phyloP scores from a whole-genome alignment of 306 rosid genomes.

The Quercus glauca region DNA sequence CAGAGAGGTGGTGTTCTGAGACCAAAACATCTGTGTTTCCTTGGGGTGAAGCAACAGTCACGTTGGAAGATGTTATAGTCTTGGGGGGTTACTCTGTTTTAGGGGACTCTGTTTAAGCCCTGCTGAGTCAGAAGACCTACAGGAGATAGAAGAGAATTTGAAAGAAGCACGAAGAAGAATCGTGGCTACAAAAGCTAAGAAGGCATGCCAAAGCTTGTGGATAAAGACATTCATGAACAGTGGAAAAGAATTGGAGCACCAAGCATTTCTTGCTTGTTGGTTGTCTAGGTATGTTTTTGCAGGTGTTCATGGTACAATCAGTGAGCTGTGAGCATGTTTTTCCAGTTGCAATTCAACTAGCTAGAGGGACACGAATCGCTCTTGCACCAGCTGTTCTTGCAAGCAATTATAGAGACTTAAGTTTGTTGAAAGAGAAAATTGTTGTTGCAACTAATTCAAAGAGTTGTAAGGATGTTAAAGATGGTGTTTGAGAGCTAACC shows the following conservation, averaged over 20 bases:
- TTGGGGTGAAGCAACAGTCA: slow-evolving; percentile 54
- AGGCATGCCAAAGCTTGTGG: neutral
- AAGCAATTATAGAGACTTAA: slow-evolving; percentile 9
- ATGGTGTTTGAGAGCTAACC: neutral
- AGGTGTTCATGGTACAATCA: neutral
- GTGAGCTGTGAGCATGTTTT: too few relatives aligned
- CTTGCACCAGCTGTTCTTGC: slow-evolving; percentile 10
- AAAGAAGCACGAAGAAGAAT: neutral
- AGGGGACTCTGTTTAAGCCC: slow-evolving; percentile 8
- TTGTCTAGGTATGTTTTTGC: neutral
- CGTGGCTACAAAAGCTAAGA: too few relatives aligned
- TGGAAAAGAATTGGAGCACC: neutral
- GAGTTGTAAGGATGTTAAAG: neutral
- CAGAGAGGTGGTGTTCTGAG: slow-evolving; percentile 42
- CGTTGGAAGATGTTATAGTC: slow-evolving; percentile 54
- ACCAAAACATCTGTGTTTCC: slow-evolving; percentile 44
- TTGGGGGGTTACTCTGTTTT: slow-evolving; percentile 22
- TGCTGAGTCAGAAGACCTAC: neutral
- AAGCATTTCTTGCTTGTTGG: slow-evolving; percentile 1
- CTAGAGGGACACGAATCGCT: slow-evolving; percentile 13
- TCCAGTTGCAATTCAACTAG: slow-evolving; percentile 6
- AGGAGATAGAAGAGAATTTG: neutral
- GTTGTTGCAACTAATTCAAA: neutral
- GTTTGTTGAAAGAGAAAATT: neutral
- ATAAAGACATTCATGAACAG: neutral